Conservation (phyloP, 192 early-diverging fungal genomes). For the Hyaloraphidium curvatum region DNA sequence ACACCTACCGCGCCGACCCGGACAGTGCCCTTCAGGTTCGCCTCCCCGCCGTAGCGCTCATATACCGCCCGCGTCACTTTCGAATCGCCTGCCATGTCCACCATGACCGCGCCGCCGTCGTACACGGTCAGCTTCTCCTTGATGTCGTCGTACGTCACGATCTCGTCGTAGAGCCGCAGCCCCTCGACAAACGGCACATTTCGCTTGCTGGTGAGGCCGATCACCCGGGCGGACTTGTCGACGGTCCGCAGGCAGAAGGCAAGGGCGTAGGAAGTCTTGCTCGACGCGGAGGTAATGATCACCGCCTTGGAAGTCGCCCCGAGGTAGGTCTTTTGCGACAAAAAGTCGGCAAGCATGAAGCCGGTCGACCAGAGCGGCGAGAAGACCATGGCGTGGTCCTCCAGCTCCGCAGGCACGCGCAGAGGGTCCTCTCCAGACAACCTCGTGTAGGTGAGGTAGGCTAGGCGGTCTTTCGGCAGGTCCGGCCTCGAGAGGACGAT, state of each 20-base stretch:
- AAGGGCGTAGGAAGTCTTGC: neutral
- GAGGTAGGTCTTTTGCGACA: neutral
- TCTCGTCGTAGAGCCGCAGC: neutral
- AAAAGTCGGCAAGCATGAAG: neutral
- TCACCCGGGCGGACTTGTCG: neutral
- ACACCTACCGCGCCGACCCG: neutral
- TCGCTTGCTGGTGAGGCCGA: neutral
- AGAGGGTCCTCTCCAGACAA: neutral
- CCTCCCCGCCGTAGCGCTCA: neutral
- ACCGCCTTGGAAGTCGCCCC: too few relatives aligned
- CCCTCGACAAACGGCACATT: neutral
- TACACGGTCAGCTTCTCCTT: neutral
- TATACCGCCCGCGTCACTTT: neutral
- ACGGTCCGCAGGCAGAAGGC: neutral
- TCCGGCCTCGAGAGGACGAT: neutral
- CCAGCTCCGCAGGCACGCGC: neutral
- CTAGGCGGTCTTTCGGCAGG: neutral
- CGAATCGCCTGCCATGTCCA: conserved; percentile 2
- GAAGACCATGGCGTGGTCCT: neutral
- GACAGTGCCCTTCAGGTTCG: neutral
- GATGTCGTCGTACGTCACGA: neutral
- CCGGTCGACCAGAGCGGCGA: neutral
- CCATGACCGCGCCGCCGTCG: neutral
- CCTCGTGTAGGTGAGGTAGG: neutral
- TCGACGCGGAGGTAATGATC: neutral